These are phyloP conservation scores for Hydnomerulius pinastri DNA, from an alignment of 768 basidiomycete genomes.

Conservation along the genomic window DNA sequence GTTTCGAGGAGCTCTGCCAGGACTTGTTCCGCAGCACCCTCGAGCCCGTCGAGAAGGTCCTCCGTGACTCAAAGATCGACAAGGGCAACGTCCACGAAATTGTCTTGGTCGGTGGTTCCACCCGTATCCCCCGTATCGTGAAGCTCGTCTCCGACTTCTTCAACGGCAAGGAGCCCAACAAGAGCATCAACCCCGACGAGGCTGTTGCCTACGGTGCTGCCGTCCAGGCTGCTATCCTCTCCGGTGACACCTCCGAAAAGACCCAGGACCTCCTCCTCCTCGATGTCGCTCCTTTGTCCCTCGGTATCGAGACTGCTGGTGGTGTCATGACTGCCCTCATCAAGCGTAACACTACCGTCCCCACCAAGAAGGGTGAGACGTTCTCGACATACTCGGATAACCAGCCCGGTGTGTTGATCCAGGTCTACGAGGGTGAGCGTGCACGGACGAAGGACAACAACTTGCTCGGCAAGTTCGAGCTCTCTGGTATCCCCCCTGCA, in stretches of 20 bases:
- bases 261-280: slow-evolving; percentile 95
- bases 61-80: slow-evolving; percentile 98
- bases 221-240: slow-evolving; percentile 96
- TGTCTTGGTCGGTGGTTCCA: slow-evolving; percentile 96
- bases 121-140: slow-evolving; percentile 96
- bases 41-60: slow-evolving; percentile 97
- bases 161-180: slow-evolving; percentile 98
- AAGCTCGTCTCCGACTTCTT: slow-evolving; percentile 99
- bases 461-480: slow-evolving; percentile 96
- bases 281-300: slow-evolving; percentile 87
- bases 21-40: slow-evolving; percentile 93
- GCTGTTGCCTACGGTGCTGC: slow-evolving; percentile 99
- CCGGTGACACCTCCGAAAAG: slow-evolving; percentile 97
- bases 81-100: slow-evolving; percentile 95
- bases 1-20: slow-evolving; percentile 95
- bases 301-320: slow-evolving; percentile 97
- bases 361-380: slow-evolving; percentile 97
- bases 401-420: slow-evolving; percentile 97
- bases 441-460: slow-evolving; percentile 99
- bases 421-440: slow-evolving; percentile 98
- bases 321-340: slow-evolving; percentile 99
- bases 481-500: slow-evolving; percentile 93
- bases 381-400: slow-evolving; percentile 99
- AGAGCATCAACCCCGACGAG: slow-evolving; percentile 99
- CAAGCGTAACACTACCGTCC: slow-evolving; percentile 98